Conservation (phyloP, 192 early-diverging fungal species). For the Backusella luteola region DNA sequence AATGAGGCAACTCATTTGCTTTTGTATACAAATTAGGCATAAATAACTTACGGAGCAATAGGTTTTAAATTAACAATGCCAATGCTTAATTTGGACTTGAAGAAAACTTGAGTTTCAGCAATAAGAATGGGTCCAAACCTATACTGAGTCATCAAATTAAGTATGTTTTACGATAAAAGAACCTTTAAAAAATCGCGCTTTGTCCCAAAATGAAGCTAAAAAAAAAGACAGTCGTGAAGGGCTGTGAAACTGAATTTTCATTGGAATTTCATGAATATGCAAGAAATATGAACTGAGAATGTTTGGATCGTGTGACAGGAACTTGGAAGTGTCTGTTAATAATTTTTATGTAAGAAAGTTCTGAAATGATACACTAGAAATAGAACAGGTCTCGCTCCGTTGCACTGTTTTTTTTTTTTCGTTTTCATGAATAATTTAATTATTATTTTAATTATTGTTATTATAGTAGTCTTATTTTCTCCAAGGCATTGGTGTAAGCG, state of each 20-base stretch:
- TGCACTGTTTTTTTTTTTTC: not conserved
- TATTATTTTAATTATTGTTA: not conserved
- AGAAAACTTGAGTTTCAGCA: constrained; percentile 72
- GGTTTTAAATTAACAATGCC: constrained; percentile 95
- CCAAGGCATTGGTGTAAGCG: not conserved
- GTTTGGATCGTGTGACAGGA: not conserved
- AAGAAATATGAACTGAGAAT: not conserved
- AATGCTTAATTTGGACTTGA: constrained; percentile 62
- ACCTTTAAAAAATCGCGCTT: too few relatives aligned
- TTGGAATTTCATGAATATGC: not conserved
- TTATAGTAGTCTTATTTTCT: not conserved
- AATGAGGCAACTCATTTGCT: not conserved
- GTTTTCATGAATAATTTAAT: not conserved
- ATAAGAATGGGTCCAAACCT: constrained; percentile 78
- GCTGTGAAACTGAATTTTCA: not conserved
- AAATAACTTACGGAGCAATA: constrained; percentile 63
- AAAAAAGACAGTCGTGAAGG: not conserved
- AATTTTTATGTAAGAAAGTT: not conserved
- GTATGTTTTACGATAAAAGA: not conserved
- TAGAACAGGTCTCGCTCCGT: not conserved
- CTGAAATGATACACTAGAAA: not conserved
- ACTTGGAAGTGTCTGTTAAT: not conserved
- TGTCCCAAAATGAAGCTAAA: not conserved
- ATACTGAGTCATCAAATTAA: not conserved
- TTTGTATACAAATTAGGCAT: not conserved